Base-by-base conservation (phyloP, 73 alveolate species). In the Blepharisma stoltei region DNA sequence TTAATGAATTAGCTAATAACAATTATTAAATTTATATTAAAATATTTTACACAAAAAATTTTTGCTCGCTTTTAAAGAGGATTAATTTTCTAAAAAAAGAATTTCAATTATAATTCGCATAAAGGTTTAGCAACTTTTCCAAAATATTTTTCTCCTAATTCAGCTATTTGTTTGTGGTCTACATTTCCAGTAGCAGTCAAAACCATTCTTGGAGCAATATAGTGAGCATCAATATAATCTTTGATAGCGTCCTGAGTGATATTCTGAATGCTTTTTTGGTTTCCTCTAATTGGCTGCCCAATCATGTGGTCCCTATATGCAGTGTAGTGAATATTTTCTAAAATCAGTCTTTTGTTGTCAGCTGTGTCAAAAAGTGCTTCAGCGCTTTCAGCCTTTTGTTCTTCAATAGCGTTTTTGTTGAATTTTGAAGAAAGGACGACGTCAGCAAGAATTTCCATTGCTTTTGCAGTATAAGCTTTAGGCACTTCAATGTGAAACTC, bases 201-300 rank as follows among this genome's bases (percentile, higher is more conserved):
- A 18, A 93, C 90, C 54, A 93, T 65, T 76, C 90, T 93, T 53
- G 81, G 91, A 7, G 97, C 98, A 77, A 32, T 85, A 81, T 93
- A 93, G 68, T 87, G 79, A 4, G 82, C 70, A 53, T 49, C 9
- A 20, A 86, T 93, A 84, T 86, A 93, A 11, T 93, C 96, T 6
- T 71, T 83, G 38, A 93, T 83, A 93, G 82, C 88, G 25, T 93
- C 96, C 54, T 94, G 76, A 6, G 84, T 83, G 45, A 93, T 79
- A 18, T 86, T 46, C 54, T 87, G 70, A 55, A 93, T 93, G 71
- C 88, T 87, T 32, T 89, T 83, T 70, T 89, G 82, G 55, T 90
- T 89, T 8, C 98, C 98, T 54, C 90, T 77, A 67, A 93, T 93
- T 32, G 96, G 95, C 73, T 76, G 89, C 18, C 97, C 96, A 94